These are phyloP conservation scores for Cyberlindnera petersonii DNA, from an alignment of 805 yeast genomes.

Conservation along the genomic window DNA sequence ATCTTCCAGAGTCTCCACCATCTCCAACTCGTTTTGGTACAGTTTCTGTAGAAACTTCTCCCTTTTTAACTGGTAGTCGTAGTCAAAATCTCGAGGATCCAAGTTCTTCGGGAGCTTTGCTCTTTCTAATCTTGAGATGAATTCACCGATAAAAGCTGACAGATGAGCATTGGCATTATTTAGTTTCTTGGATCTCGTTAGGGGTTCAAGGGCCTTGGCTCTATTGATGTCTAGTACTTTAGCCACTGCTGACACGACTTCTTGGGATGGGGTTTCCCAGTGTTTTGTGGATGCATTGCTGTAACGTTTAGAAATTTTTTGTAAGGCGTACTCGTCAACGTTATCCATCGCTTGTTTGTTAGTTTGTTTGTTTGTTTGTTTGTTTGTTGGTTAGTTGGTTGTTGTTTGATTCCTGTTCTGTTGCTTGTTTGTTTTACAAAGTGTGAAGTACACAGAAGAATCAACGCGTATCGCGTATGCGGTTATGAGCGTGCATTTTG, in stretches of 20 bases:
- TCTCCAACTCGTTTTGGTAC: constrained; percentile 19
- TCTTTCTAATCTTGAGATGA: constrained; percentile 8
- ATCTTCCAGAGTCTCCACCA: constrained; percentile 16
- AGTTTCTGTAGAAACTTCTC: constrained; percentile 15
- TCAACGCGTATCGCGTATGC: too few relatives aligned
- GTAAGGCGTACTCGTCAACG: constrained; percentile 15
- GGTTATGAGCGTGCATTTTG: too few relatives aligned
- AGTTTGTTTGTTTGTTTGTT: background rate
- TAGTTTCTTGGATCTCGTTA: constrained; percentile 6
- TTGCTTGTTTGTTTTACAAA: too few relatives aligned
- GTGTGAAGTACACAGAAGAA: too few relatives aligned
- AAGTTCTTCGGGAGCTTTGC: constrained; percentile 17
- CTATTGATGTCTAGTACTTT: constrained; percentile 18
- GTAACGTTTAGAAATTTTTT: constrained; percentile 20
- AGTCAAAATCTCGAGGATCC: constrained; percentile 17
- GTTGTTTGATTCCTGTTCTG: too few relatives aligned
- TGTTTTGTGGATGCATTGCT: constrained; percentile 8
- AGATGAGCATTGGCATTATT: constrained; percentile 8
- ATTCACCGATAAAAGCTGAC: constrained; percentile 11
- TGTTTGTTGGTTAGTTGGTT: too few relatives aligned
- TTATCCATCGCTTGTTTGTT: background rate
- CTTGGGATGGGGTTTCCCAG: constrained; percentile 18
- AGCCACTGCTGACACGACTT: constrained; percentile 11
- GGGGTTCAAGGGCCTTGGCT: constrained; percentile 13
- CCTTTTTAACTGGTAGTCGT: constrained; percentile 22